Conservation (phyloP, 2,329 filamentous ascomycete genomes). For the Camptophora hylomeconis region DNA sequence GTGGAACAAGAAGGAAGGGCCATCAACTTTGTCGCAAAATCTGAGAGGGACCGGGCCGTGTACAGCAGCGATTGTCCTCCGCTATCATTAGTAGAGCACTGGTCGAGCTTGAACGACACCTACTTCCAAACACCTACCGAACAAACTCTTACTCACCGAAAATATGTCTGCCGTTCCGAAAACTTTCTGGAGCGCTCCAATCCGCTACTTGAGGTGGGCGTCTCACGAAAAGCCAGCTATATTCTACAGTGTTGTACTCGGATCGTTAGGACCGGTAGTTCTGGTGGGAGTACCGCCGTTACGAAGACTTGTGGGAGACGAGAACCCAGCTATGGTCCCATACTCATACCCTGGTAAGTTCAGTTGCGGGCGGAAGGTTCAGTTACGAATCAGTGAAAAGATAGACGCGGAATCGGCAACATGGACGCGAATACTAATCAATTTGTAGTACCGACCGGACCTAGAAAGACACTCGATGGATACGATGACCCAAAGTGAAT, state of each 20-base stretch:
- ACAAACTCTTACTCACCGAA: slow-evolving; percentile 3
- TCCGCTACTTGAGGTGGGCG: slow-evolving; percentile 80
- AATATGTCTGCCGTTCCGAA: slow-evolving; percentile 43
- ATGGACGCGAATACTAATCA: slow-evolving; percentile 9
- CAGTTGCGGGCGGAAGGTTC: neutral
- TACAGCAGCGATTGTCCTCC: no score
- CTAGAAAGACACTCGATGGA: slow-evolving; percentile 32
- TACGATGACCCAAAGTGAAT: slow-evolving; percentile 28
- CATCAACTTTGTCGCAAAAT: no score
- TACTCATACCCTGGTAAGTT: slow-evolving; percentile 83
- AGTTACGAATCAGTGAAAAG: neutral
- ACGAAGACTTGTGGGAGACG: slow-evolving; percentile 59
- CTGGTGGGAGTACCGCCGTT: slow-evolving; percentile 63
- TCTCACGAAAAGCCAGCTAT: slow-evolving; percentile 77
- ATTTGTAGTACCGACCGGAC: slow-evolving; percentile 31
- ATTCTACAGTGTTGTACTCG: slow-evolving; percentile 75
- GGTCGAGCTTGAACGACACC: no score
- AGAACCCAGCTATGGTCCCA: slow-evolving; percentile 59
- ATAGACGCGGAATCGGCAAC: neutral
- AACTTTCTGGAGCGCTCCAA: slow-evolving; percentile 66
- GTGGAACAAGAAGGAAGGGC: no score
- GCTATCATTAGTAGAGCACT: no score
- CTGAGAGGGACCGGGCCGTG: no score
- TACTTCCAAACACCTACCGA: neutral
- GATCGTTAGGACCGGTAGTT: slow-evolving; percentile 55